Conservation (phyloP, 495 filamentous ascomycete species). For the Xylaria castorea region DNA sequence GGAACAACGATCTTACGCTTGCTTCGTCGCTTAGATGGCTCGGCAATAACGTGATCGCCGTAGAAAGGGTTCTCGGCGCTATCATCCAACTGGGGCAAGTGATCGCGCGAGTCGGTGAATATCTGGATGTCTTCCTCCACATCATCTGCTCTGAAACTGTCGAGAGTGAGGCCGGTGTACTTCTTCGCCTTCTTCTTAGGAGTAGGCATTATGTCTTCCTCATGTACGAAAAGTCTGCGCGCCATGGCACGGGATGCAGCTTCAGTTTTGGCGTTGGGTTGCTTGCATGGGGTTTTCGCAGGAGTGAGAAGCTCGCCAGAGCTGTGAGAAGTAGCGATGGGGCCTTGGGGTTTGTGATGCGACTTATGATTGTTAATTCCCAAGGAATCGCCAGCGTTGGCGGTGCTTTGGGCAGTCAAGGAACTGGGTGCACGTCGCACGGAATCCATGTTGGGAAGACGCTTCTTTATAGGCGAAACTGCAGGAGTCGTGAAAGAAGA, state of each 20-base stretch:
- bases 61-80: constrained; percentile 80
- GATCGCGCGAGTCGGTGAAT: constrained; percentile 88
- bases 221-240: constrained; percentile 72
- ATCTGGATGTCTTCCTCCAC: constrained; percentile 71
- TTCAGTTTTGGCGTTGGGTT: constrained; percentile 58
- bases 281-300: constrained; percentile 84
- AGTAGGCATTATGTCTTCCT: constrained; percentile 65
- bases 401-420: constrained; percentile 43
- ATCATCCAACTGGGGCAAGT: constrained; percentile 73
- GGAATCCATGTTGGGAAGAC: constrained; percentile 41
- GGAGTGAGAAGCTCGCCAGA: constrained; percentile 82
- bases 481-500: constrained; percentile 52
- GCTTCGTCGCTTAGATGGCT: constrained; percentile 49
- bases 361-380: constrained; percentile 32
- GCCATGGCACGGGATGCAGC: constrained; percentile 68
- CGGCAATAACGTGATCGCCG: constrained; percentile 42
- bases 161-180: constrained; percentile 69
- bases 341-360: constrained; percentile 34
- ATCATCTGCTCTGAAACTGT: constrained; percentile 68
- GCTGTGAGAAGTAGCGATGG: constrained; percentile 24
- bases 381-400: constrained; percentile 45
- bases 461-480: constrained; percentile 62
- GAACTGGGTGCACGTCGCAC: constrained; percentile 50
- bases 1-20: constrained; percentile 55
- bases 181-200: constrained; percentile 64